Percentiles rank a stretch among this genome's conserved stretches.
Evolutionary conservation across 2,329 filamentous ascomycete species (phyloP).

Genomic region (Didymella lethalis): DNA sequence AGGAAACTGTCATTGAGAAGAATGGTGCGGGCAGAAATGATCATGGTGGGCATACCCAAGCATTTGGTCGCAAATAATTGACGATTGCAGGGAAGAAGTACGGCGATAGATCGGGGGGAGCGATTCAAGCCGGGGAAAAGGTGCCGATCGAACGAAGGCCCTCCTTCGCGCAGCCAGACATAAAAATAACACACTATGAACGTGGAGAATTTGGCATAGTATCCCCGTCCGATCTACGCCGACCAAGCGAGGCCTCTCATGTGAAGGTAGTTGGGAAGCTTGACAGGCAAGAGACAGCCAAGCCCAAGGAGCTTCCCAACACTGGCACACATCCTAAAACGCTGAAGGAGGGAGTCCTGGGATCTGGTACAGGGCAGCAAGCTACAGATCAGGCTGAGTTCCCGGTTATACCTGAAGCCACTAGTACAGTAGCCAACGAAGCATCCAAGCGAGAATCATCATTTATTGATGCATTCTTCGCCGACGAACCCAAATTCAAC

Average conservation of each 20-base stretch:
- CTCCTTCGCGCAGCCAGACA: slow-evolving; percentile 27
- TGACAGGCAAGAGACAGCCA: not conserved
- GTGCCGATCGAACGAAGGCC: slow-evolving; percentile 9
- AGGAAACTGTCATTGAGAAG: slow-evolving; percentile 7
- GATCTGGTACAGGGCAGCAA: not conserved
- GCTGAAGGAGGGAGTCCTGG: no score
- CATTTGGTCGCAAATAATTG: not conserved
- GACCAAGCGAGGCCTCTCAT: slow-evolving; percentile 33
- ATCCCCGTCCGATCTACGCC: slow-evolving; percentile 46
- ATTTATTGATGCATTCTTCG: slow-evolving; percentile 39
- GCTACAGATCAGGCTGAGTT: not conserved
- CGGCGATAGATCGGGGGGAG: slow-evolving; percentile 5
- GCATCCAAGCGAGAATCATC: slow-evolving; percentile 22
- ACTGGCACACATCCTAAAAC: not conserved
- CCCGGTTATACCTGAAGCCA: not conserved
- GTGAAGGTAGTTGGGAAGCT: slow-evolving; percentile 10
- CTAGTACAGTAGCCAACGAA: not conserved
- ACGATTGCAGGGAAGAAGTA: slow-evolving; percentile 2
- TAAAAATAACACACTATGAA: slow-evolving; percentile 28
- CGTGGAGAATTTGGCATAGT: slow-evolving; percentile 31
- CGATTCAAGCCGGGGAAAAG: not conserved
- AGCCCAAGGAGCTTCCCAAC: not conserved
- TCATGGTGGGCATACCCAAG: not conserved
- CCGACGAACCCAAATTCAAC: slow-evolving; percentile 13
- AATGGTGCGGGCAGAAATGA: not conserved